Percentiles rank a stretch among this genome's conserved stretches.
phyloP scores from a whole-genome alignment of 2,329 filamentous ascomycete species.

The Colletotrichum tabaci region DNA sequence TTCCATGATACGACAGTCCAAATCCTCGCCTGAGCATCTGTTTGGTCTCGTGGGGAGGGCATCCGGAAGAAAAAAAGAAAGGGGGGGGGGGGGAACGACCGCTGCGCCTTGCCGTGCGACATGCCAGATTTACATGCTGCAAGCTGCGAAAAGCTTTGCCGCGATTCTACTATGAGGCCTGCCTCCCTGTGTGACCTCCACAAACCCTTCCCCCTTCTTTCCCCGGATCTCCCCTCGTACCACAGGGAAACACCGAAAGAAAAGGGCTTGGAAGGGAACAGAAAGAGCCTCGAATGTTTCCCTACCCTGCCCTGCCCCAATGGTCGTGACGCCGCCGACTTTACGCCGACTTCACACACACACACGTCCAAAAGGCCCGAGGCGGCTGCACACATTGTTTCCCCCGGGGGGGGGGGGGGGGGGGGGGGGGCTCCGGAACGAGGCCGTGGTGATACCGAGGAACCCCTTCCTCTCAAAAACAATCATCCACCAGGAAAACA shows the following conservation, averaged over 20 bases:
- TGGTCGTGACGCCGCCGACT: neutral
- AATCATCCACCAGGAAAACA: too few species aligned
- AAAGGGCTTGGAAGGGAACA: neutral
- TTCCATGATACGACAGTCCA: neutral
- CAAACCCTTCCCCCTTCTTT: too few species aligned
- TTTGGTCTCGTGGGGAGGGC: neutral
- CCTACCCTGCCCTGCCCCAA: neutral
- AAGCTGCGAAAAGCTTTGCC: neutral
- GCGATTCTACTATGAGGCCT: too few species aligned
- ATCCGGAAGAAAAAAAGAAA: neutral
- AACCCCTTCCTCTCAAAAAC: neutral
- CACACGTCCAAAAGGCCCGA: neutral
- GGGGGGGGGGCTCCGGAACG: neutral
- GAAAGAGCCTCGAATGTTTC: neutral
- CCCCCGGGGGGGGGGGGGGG: neutral
- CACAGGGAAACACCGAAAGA: neutral
- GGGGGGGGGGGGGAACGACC: neutral
- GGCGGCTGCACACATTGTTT: neutral
- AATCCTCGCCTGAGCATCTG: neutral
- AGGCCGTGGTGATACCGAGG: neutral
- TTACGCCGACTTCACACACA: neutral
- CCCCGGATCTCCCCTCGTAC: neutral
- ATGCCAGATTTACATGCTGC: constrained; percentile 6
- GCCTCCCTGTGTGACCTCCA: too few species aligned
- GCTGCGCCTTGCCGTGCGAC: neutral